A percentile compares a stretch with the other conserved stretches of the same genome.
Conservation (phyloP, 208 protist genomes). For the Acanthamoeba rhysodes region DNA sequence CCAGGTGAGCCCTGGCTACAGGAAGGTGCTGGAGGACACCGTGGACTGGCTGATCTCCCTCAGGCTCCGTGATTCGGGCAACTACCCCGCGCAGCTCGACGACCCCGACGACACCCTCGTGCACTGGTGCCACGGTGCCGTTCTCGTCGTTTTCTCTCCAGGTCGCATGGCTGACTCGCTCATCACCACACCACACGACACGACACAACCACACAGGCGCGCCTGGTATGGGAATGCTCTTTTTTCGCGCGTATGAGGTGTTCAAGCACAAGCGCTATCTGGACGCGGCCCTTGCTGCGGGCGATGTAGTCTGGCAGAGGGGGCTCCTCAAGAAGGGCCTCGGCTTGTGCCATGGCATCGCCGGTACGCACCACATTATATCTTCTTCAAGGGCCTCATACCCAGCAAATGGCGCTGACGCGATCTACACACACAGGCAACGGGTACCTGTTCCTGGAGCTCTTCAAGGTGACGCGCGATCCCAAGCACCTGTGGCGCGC, state of each 20-base stretch:
- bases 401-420: no score
- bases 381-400: neutral
- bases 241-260: slow-evolving; percentile 18
- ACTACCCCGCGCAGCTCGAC: slow-evolving; percentile 42
- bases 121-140: slow-evolving; percentile 67
- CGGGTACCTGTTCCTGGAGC: slow-evolving; percentile 54
- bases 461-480: neutral
- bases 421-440: neutral
- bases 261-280: slow-evolving; percentile 15
- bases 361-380: neutral
- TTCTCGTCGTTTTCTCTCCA: neutral
- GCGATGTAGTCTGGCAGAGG: slow-evolving; percentile 39
- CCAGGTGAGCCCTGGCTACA: neutral
- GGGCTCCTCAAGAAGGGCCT: slow-evolving; percentile 61
- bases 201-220: neutral
- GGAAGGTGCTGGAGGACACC: neutral
- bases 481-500: slow-evolving; percentile 62
- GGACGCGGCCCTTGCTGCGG: slow-evolving; percentile 2
- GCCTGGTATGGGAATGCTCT: slow-evolving; percentile 9
- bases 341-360: slow-evolving; percentile 37
- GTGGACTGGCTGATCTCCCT: slow-evolving; percentile 41
- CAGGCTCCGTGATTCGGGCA: neutral
- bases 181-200: neutral
- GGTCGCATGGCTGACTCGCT: neutral
- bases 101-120: slow-evolving; percentile 34